Base-by-base conservation (phyloP, 2,329 filamentous ascomycete genomes). In the Mycogone perniciosa region DNA sequence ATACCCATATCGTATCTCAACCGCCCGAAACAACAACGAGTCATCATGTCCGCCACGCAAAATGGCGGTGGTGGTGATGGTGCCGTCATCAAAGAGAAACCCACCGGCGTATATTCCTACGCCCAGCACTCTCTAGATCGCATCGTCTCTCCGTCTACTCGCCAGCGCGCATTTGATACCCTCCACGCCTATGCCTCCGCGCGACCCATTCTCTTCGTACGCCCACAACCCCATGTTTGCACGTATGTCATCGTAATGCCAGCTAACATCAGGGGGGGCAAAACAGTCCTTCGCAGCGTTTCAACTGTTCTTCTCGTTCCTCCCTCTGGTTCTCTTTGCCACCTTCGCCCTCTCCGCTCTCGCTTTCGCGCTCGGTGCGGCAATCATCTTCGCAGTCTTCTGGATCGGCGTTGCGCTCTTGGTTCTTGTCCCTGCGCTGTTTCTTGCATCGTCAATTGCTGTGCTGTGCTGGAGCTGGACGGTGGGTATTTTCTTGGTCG, bases 181-280 rank as follows among this genome's bases (percentile, higher is more conserved):
- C 66, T 79, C 30, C 71, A 74, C 34, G 63, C 70, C 5, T 85
- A 88, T 60, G 81, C 84, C 11, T 67, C 75, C 5, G 71, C 76
- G 44, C 84, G 85, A 51, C 89, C 89, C 2, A 71, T 89, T 55
- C 71, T 90, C 40, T 82, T 86, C 50, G 86, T 89, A 73, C 26
- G 83, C 66, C 41, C 31, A 44, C 7, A 31, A 31, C 9, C 11
- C 29, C 33, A 41, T 48, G 39, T 39, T 44, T 33, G 27, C 7
- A n/a, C n/a, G 2, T 39, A 30, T 38, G 4, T 38, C 8, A 39
- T 8, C 7, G 8, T 6, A 8, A 35, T 7, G 31, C 34, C 13
- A 20, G 6, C 43, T 50, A 46, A 51, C 48, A 39, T 26, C 31
- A 33, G 1, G 3, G 6, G 6, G 11, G 7, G 27, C 35, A 9